Evolutionary conservation across 805 yeast genomes (phyloP), one percentile per base, ranked within the genome.

Genomic region (Cyberlindnera mrakii): DNA sequence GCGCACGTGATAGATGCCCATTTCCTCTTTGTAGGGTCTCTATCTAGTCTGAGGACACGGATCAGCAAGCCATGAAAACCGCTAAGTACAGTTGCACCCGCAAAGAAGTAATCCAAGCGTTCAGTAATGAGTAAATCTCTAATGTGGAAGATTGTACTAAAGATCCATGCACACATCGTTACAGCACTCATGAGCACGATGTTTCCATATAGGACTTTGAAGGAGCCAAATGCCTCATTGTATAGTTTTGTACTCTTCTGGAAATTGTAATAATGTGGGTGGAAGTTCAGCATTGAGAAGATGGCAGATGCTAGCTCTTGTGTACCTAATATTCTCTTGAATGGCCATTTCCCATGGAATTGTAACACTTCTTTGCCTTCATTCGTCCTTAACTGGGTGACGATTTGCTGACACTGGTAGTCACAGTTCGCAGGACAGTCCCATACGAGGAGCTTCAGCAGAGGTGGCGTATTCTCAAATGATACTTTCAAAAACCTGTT

Each of bases 261-360:
- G 43, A 66, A 67, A 6, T 78, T 80, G 40, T 63, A 50, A 54
- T 63, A 76, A 57, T 87, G 91, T 3, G 91, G 86, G 13, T 79
- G 44, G 47, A 80, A 75, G 55, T 85, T 85, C 18, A 77, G 71
- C 5, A 85, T 54, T n/a, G 96, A 85, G 61, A 93, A 91, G 2
- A 88, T 17, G 1, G 85, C 80, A 13, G 95, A 82, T 19, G 82
- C 85, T 0, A 88, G 66, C 59, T 93, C 99, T 62, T 93, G 99
- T 11, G 84, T 67, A 0, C 95, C 95, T n/a, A 73, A 63, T 0
- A 85, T 57, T 39, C 99, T 71, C 15, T 69, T 48, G 56, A 93
- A 93, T 3, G 98, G 98, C 99, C 99, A 93, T 66, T 93, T 93
- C 0, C 99, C 99, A 62, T 93, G 96, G 65, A 87, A 93, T 61